These are phyloP conservation scores for Penicillium coffeae DNA, from an alignment of 495 filamentous ascomycete species.

Conservation along the genomic window DNA sequence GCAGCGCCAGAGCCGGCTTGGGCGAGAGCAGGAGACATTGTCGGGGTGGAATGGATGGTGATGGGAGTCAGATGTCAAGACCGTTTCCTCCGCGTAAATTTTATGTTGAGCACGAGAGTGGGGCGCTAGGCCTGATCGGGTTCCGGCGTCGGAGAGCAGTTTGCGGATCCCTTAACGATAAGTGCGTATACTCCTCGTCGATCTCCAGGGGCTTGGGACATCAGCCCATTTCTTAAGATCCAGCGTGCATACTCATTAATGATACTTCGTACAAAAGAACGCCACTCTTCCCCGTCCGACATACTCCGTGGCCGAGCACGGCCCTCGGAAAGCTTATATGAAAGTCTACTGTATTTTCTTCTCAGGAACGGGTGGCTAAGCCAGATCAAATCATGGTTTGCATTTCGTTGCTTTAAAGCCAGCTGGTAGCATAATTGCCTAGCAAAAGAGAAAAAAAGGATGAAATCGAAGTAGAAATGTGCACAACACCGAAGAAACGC, in stretches of 20 bases:
- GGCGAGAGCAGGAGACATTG: constrained; percentile 51
- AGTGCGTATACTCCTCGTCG: background rate
- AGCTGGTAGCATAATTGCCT: constrained; percentile 5
- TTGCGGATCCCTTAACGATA: background rate
- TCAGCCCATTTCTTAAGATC: no score
- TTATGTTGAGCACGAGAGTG: constrained; percentile 18
- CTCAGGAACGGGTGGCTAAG: background rate
- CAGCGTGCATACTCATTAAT: no score
- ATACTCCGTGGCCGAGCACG: no score
- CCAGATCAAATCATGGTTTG: background rate
- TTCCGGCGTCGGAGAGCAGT: constrained; percentile 20
- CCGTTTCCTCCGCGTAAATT: constrained; percentile 22
- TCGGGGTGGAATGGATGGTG: constrained; percentile 15
- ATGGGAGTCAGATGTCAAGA: constrained; percentile 16
- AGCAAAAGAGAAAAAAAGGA: constrained; percentile 15
- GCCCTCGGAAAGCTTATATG: background rate
- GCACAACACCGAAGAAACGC: constrained; percentile 28
- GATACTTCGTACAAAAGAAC: no score
- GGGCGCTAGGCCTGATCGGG: constrained; percentile 30
- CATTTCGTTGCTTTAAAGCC: constrained; percentile 4
- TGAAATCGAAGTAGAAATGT: constrained; percentile 9
- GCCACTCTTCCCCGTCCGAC: no score
- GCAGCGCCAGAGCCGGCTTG: constrained; percentile 46
- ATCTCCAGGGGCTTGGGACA: background rate
- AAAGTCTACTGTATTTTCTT: background rate